phyloP scores from a whole-genome alignment of 1,284 basidiomycete genomes.

The Phylloporus sp. region DNA sequence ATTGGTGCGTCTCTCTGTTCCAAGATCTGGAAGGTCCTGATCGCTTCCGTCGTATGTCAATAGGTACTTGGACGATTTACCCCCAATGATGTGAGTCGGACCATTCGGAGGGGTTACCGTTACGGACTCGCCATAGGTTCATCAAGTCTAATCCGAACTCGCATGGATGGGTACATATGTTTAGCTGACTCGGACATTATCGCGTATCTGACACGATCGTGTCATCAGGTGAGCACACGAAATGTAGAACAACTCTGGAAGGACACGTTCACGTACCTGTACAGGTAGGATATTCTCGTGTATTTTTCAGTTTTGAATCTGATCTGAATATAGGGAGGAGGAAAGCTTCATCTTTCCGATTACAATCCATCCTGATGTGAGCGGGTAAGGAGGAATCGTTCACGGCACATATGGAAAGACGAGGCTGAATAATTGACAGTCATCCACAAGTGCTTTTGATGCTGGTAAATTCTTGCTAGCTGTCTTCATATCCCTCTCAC shows the following conservation, averaged over 20 bases:
- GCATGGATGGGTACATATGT: conserved; percentile 65
- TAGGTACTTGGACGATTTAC: conserved; percentile 69
- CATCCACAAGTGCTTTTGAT: conserved; percentile 70
- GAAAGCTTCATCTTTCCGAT: conserved; percentile 78
- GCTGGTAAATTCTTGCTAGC: conserved; percentile 49
- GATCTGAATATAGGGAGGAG: conserved; percentile 51
- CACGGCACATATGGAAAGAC: background rate
- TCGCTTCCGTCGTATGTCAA: background rate
- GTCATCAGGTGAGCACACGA: conserved; percentile 60
- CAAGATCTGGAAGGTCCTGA: background rate
- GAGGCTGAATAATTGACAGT: conserved; percentile 24
- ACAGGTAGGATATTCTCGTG: conserved; percentile 43
- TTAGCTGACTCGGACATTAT: conserved; percentile 23
- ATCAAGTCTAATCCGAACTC: conserved; percentile 69
- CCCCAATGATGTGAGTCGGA: conserved; percentile 64
- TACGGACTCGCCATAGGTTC: conserved; percentile 45
- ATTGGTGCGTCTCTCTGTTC: conserved; percentile 50
- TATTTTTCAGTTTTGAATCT: conserved; percentile 2
- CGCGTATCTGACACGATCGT: no score
- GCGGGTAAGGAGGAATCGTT: conserved; percentile 54
- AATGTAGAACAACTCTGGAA: conserved; percentile 80
- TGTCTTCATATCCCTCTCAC: background rate
- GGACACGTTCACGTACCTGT: conserved; percentile 74
- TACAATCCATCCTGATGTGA: conserved; percentile 82
- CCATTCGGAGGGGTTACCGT: background rate